Base-by-base conservation (phyloP, 2,329 filamentous ascomycete genomes). In the Cyphellophora attinorum region DNA sequence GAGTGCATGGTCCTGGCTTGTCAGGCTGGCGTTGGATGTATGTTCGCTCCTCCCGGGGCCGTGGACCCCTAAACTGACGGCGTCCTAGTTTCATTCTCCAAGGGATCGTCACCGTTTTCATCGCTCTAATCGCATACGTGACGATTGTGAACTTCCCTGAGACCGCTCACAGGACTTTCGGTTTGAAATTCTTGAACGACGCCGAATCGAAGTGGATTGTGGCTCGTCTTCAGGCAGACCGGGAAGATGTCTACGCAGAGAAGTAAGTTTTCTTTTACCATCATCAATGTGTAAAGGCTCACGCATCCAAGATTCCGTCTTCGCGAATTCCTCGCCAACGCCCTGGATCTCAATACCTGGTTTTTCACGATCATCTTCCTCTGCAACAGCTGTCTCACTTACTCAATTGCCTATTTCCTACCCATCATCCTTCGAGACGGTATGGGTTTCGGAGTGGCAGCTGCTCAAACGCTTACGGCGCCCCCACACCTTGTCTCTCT, bases 321-420 rank as follows among this genome's bases (percentile, higher is more conserved):
- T 34, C n/a, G n/a, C n/a, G n/a, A 31, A 8, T 31, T 29, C 23
- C 11, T 15, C 13, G 13, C 16, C 14, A 10, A 21, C 16, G 11
- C 16, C 29, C 8, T 16, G 10, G 29, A 8, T 8, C 29, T 13
- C 8, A 16, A 19, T 32, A 32, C 10, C 27, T 8, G 6, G 12
- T 13, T n/a, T 34, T 31, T 25, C 19, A 5, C 6, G 6, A 14
- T 17, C 73, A 70, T 66, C 64, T 15, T 16, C 74, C 73, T 55
- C 72, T 74, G 2, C 86, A 82, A 1, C 81, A 80, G 8, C 72
- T 83, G 33, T 70, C 71, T n/a, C 89, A 91, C 53, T 76, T 82
- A 0, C 21, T 25, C 8, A 0, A 70, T 91, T 6, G 79, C 81
- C 2, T 89, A 82, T 56, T 88, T 88, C 52, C 60, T 88, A 4